These are phyloP conservation scores for Aspergillus jensenii DNA, from an alignment of 2,329 filamentous ascomycete species.

Conservation along the genomic window DNA sequence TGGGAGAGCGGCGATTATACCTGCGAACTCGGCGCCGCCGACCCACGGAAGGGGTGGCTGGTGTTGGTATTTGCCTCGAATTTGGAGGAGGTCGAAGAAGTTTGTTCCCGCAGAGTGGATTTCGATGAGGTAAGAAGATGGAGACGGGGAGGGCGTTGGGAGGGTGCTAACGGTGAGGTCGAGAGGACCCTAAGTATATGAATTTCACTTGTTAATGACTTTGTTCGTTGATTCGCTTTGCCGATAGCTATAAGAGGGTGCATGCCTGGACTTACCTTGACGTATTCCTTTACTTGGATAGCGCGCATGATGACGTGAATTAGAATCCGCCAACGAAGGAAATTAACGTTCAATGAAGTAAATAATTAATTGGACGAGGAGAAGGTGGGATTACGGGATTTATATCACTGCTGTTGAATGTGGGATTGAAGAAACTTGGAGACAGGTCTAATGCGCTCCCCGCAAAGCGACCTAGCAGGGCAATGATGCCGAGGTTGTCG, in stretches of 20 bases:
- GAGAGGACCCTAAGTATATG: conserved; percentile 62
- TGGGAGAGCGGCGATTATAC: conserved; percentile 69
- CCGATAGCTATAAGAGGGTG: conserved; percentile 3
- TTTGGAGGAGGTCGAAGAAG: conserved; percentile 96
- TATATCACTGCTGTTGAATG: not conserved
- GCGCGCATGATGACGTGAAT: conserved; percentile 63
- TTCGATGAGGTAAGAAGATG: conserved; percentile 79
- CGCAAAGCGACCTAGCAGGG: not conserved
- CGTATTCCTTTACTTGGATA: conserved; percentile 72
- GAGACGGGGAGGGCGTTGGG: conserved; percentile 69
- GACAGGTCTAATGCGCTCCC: not conserved
- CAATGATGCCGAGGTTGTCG: conserved; percentile 12
- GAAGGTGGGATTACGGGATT: not conserved
- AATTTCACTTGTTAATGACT: not conserved
- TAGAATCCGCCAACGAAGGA: not conserved
- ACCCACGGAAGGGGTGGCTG: conserved; percentile 89
- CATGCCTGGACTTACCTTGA: conserved; percentile 57
- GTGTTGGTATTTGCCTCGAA: conserved; percentile 92
- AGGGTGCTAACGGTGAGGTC: conserved; percentile 75
- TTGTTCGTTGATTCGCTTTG: not conserved
- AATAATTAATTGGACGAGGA: not conserved
- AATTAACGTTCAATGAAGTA: not conserved
- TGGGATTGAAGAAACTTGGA: not conserved
- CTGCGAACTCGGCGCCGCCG: conserved; percentile 83
- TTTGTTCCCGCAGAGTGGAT: conserved; percentile 88